Evolutionary conservation across 164 flowering plant genomes (phyloP), one percentile per base, ranked within the genome.

Genomic region (Houttuynia cordata): DNA sequence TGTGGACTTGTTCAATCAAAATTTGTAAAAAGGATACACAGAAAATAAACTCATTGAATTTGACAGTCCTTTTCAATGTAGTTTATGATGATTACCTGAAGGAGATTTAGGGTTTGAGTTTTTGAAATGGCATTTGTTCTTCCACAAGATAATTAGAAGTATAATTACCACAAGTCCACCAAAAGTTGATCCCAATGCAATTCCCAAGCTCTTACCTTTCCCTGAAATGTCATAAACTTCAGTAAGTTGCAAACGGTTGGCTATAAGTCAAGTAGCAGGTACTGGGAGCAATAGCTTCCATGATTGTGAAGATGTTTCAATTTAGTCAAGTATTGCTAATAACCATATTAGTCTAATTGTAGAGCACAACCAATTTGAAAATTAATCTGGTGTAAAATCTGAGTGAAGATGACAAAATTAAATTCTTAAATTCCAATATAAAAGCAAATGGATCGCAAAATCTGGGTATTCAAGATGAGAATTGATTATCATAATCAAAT

Each of bases 101-200:
- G 54, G 39, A 59, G 59, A 20, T 53, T 30, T 42, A 40, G 14
- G 1, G 47, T 17, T 51, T 15, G 59, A 53, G 18, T 9, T 40
- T 23, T 39, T 40, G 9, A 24, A 17, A 45, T 12, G 17, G 19
- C n/a, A 30, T 25, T 13, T 53, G 8, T 12, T 25, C 51, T 59
- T 66, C 68, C 63, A 66, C 45, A 66, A 24, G 59, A 59, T 30
- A 41, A 53, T 52, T 20, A 53, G 7, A 9, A 66, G 53, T n/a
- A 66, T 40, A 53, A 66, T 24, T 14, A 62, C 58, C 22, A 66
- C n/a, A 25, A 64, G 20, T 34, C 68, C 63, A 53, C 57, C 63
- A 60, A 66, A 23, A 60, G 53, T 24, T 52, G 55, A 22, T n/a
- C 53, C 63, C 9, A 54, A n/a, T 53, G 59, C 59, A 21, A 60